phyloP scores from a whole-genome alignment of 2,329 filamentous ascomycete species.

The Fonsecaea monophora region DNA sequence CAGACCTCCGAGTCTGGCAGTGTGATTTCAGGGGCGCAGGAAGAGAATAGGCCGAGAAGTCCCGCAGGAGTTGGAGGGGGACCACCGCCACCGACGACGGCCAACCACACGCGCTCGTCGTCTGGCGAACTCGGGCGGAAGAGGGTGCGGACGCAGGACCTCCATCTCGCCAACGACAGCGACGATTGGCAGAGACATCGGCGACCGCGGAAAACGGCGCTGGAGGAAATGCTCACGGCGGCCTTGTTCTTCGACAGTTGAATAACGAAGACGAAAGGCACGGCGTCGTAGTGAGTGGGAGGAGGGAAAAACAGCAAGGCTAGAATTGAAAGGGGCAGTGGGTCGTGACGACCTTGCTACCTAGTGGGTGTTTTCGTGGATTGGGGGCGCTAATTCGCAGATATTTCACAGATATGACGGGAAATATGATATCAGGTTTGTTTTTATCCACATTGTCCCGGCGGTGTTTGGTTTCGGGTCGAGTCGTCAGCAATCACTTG shows the following conservation, averaged over 20 bases:
- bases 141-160: constrained; percentile 8
- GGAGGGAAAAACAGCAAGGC: too few species aligned
- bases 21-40: constrained; percentile 8
- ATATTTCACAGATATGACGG: background rate
- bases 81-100: background rate
- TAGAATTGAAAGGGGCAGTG: too few species aligned
- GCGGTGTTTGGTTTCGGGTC: too few species aligned
- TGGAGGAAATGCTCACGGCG: constrained; percentile 32
- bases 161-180: background rate
- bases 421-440: background rate
- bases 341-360: too few species aligned
- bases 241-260: constrained; percentile 35
- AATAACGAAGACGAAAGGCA: constrained; percentile 1
- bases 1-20: constrained; percentile 26
- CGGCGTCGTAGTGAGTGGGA: too few species aligned
- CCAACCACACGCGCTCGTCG: constrained; percentile 1
- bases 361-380: too few species aligned
- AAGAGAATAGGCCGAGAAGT: constrained; percentile 3
- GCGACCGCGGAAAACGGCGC: constrained; percentile 20
- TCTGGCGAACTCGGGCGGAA: constrained; percentile 11
- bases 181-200: constrained; percentile 3
- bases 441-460: too few species aligned
- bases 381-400: too few species aligned
- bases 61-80: background rate
- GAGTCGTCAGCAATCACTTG: too few species aligned